Conservation (phyloP, 2,329 filamentous ascomycete genomes). For the Aspergillus phoenicis region DNA sequence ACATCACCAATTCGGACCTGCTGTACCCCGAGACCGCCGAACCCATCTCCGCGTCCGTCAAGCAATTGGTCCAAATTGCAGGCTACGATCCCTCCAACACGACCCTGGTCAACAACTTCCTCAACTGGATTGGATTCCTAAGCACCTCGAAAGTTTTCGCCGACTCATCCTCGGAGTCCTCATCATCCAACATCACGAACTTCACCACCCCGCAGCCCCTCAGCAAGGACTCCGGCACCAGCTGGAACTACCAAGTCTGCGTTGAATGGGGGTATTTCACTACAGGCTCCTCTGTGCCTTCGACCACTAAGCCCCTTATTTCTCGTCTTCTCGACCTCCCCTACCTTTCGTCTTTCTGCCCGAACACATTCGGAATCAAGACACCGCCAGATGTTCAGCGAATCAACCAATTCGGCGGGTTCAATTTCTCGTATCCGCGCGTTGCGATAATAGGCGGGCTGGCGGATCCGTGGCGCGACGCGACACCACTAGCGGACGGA, state of each 20-base stretch:
- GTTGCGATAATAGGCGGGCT: constrained; percentile 78
- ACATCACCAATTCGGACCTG: constrained; percentile 52
- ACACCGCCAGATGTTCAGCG: constrained; percentile 62
- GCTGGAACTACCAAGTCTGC: constrained; percentile 63
- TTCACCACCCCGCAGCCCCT: constrained; percentile 6
- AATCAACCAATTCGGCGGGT: constrained; percentile 78
- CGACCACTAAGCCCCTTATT: constrained; percentile 66
- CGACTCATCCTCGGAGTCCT: constrained; percentile 1
- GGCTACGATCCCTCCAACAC: constrained; percentile 38
- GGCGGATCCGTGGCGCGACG: constrained; percentile 77
- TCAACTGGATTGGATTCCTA: constrained; percentile 62
- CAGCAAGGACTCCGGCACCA: constrained; percentile 40
- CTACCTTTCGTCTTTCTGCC: constrained; percentile 65
- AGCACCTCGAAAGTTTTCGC: constrained; percentile 50
- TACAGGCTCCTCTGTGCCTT: constrained; percentile 70
- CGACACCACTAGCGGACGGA: constrained; percentile 69
- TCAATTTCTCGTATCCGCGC: constrained; percentile 70
- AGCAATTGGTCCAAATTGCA: constrained; percentile 16
- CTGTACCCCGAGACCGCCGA: constrained; percentile 42
- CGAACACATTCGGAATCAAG: constrained; percentile 69
- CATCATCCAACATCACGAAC: background rate
- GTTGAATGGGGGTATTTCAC: constrained; percentile 75
- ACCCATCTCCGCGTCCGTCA: constrained; percentile 34
- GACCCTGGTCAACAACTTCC: constrained; percentile 52
- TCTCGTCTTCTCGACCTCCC: constrained; percentile 69